A percentile compares a stretch with the other conserved stretches of the same genome.
These are phyloP conservation scores for Alternaria ventricosa DNA, from an alignment of 2,329 filamentous ascomycete species.

Conservation along the genomic window DNA sequence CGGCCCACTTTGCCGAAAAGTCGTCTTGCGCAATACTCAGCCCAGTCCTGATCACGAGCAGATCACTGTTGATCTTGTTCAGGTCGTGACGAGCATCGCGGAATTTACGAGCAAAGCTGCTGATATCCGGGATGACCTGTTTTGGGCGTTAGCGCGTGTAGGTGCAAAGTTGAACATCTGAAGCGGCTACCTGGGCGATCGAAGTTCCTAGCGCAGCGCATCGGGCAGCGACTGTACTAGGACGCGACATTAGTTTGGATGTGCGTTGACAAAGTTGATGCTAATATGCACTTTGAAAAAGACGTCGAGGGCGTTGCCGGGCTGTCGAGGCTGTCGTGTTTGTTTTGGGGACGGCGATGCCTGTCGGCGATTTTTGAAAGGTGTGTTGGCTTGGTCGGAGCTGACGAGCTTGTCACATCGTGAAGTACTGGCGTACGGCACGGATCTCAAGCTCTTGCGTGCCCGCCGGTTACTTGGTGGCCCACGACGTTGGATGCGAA, in stretches of 20 bases:
- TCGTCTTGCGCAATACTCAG: slow-evolving; percentile 44
- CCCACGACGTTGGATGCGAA: slow-evolving; percentile 1
- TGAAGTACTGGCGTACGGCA: slow-evolving; percentile 12
- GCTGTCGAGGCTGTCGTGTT: not conserved
- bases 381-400: slow-evolving; percentile 9
- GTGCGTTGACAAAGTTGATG: not conserved
- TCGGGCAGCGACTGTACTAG: slow-evolving; percentile 41
- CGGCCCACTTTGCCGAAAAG: slow-evolving; percentile 27
- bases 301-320: not conserved
- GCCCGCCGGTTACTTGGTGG: slow-evolving; percentile 10
- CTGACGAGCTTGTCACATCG: slow-evolving; percentile 14
- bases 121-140: slow-evolving; percentile 39
- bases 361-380: not conserved
- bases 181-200: slow-evolving; percentile 35
- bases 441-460: slow-evolving; percentile 17
- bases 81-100: slow-evolving; percentile 43
- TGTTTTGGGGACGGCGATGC: not conserved
- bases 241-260: slow-evolving; percentile 28
- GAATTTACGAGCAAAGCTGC: slow-evolving; percentile 38
- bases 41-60: slow-evolving; percentile 41
- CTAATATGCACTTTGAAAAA: slow-evolving; percentile 6
- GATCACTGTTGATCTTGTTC: slow-evolving; percentile 39
- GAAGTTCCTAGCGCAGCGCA: slow-evolving; percentile 41
- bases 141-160: slow-evolving; percentile 16
- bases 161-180: slow-evolving; percentile 2